Conservation (phyloP, 257 asterid genomes). For the Phtheirospermum japonicum region DNA sequence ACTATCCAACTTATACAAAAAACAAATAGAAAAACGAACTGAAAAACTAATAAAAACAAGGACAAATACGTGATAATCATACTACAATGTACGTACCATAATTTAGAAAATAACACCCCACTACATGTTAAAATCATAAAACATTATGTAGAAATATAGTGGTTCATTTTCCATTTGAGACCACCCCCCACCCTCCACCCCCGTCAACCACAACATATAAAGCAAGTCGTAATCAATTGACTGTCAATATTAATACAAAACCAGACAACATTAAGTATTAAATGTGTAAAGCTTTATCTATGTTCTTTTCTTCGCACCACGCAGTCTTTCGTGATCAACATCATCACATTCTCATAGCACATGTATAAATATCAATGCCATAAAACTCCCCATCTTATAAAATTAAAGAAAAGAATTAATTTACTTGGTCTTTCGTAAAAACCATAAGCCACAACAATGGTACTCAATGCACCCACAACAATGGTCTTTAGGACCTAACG, state of each 20-base stretch:
- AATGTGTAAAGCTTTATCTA: slow-evolving; percentile 27
- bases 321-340: slow-evolving; percentile 23
- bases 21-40: too few species aligned
- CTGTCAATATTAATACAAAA: neutral
- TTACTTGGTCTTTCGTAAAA: neutral
- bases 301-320: slow-evolving; percentile 13
- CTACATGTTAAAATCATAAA: too few species aligned
- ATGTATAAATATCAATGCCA: slow-evolving; percentile 30
- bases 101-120: too few species aligned
- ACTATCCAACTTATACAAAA: too few species aligned
- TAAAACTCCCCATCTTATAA: slow-evolving; percentile 23
- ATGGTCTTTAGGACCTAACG: neutral
- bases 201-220: neutral
- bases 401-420: neutral
- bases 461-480: neutral
- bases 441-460: slow-evolving; percentile 13
- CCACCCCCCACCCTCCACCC: too few species aligned
- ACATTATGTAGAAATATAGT: too few species aligned
- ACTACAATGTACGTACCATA: too few species aligned
- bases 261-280: slow-evolving; percentile 14
- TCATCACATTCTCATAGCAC: slow-evolving; percentile 29
- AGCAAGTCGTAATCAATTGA: neutral
- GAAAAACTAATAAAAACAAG: too few species aligned
- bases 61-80: too few species aligned
- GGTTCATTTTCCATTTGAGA: too few species aligned